These are phyloP conservation scores for Pythium phragmitis DNA, from an alignment of 352 stramenopile species.

Conservation along the genomic window DNA sequence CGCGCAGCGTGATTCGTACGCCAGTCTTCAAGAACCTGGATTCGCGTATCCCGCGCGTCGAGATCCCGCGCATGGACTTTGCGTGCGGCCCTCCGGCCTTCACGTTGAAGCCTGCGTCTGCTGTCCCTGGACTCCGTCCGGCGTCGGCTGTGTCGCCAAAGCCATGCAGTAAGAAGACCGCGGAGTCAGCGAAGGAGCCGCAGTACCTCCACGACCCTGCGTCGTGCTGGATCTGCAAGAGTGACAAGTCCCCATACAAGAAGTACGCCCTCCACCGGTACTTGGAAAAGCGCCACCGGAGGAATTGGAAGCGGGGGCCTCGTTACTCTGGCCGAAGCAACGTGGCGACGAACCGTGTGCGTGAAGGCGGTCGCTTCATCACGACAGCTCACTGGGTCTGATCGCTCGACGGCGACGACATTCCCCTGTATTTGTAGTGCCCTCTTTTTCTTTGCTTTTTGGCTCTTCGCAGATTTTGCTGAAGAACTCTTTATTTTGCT, in stretches of 20 bases:
- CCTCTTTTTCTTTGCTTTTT: conserved; percentile 8
- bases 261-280: conserved; percentile 84
- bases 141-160: conserved; percentile 47
- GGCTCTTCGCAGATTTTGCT: conserved; percentile 9
- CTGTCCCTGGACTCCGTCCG: conserved; percentile 16
- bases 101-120: conserved; percentile 15
- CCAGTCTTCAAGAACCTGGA: conserved; percentile 78
- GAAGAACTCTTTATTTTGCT: conserved; percentile 21
- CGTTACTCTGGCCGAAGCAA: conserved; percentile 79
- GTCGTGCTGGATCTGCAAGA: conserved; percentile 89
- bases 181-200: conserved; percentile 21
- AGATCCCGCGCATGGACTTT: conserved; percentile 74
- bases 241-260: conserved; percentile 72
- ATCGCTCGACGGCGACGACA: conserved; percentile 21
- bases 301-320: conserved; percentile 83
- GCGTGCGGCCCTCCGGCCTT: conserved; percentile 31
- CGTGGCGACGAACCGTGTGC: conserved; percentile 76
- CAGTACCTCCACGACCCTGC: conserved; percentile 67
- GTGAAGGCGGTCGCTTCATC: conserved; percentile 81
- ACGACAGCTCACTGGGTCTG: conserved; percentile 81
- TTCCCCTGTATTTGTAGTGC: conserved; percentile 18
- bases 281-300: conserved; percentile 74
- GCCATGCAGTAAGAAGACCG: conserved; percentile 45
- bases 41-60: conserved; percentile 65
- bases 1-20: conserved; percentile 73